phyloP scores from a whole-genome alignment of 495 filamentous ascomycete genomes.

The Xylaria palmicola region DNA sequence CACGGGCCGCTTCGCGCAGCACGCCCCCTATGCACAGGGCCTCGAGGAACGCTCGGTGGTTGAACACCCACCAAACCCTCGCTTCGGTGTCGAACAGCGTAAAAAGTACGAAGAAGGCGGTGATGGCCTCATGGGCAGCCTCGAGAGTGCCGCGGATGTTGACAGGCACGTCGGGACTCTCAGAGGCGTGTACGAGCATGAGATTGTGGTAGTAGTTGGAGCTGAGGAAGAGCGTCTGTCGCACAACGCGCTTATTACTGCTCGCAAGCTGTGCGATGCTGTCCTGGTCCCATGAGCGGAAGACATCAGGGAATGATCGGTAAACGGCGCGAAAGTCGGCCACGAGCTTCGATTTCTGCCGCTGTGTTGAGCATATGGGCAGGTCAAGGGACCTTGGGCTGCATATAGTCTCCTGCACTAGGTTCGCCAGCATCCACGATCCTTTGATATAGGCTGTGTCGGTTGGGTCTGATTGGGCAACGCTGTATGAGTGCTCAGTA shows the following conservation, averaged over 20 bases:
- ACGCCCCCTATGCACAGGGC: conserved; percentile 55
- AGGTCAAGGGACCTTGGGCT: conserved; percentile 63
- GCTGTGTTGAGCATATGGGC: conserved; percentile 58
- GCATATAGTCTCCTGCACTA: conserved; percentile 68
- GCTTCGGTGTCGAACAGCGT: conserved; percentile 62
- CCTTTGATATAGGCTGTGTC: conserved; percentile 67
- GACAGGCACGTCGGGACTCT: conserved; percentile 58
- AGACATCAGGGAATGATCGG: conserved; percentile 60
- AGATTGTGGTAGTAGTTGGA: conserved; percentile 74
- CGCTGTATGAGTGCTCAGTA: conserved; percentile 46
- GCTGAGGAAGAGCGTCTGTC: conserved; percentile 67
- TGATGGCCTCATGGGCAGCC: conserved; percentile 63
- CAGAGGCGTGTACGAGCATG: conserved; percentile 65
- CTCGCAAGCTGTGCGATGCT: conserved; percentile 49
- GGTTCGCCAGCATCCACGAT: conserved; percentile 69
- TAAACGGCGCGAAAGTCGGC: conserved; percentile 60
- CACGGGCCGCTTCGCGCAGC: conserved; percentile 39
- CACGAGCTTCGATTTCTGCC: conserved; percentile 61
- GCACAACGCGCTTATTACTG: conserved; percentile 56
- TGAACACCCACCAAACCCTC: conserved; percentile 75
- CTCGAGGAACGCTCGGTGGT: conserved; percentile 70
- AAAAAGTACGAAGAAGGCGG: conserved; percentile 65
- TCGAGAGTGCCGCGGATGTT: conserved; percentile 65
- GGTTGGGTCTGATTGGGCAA: conserved; percentile 50
- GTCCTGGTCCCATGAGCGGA: conserved; percentile 59